phyloP scores from a whole-genome alignment of 1,284 basidiomycete genomes.

The Xerocomus minutiporus region DNA sequence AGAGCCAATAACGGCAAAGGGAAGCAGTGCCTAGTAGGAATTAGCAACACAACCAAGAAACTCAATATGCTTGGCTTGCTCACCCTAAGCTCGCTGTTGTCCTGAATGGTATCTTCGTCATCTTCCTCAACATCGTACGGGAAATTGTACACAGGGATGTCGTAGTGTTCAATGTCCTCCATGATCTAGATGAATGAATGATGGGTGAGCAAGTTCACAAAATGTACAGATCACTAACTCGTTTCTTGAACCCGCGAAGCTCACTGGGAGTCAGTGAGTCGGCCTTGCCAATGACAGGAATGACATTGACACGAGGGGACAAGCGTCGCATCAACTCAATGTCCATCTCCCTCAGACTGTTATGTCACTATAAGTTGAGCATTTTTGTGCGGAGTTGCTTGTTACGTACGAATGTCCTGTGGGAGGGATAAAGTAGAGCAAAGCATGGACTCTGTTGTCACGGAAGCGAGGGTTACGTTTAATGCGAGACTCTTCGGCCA shows the following conservation, averaged over 20 bases:
- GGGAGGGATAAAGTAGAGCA: conserved; percentile 98
- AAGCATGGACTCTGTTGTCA: conserved; percentile 93
- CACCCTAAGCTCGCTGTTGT: conserved; percentile 92
- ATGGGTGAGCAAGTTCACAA: background rate
- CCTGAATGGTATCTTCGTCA: conserved; percentile 97
- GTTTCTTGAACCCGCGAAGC: conserved; percentile 92
- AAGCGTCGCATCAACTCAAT: conserved; percentile 97
- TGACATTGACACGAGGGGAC: conserved; percentile 96
- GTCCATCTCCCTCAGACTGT: conserved; percentile 94
- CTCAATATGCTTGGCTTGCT: conserved; percentile 20
- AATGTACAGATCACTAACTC: conserved; percentile 50
- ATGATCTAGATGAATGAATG: conserved; percentile 63
- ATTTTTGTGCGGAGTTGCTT: background rate
- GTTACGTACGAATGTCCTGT: conserved; percentile 67
- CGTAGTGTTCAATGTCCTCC: conserved; percentile 99
- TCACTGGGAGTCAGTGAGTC: conserved; percentile 92
- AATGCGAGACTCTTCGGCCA: conserved; percentile 98
- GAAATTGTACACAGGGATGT: conserved; percentile 99
- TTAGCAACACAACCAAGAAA: conserved; percentile 2
- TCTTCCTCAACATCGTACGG: conserved; percentile 99
- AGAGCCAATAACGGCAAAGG: conserved; percentile 96
- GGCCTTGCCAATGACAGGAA: conserved; percentile 97
- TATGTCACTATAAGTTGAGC: background rate
- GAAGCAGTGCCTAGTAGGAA: conserved; percentile 67
- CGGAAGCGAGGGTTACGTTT: conserved; percentile 99